Conservation (phyloP, 2,329 filamentous ascomycete genomes). For the Teratosphaeria destructans region DNA sequence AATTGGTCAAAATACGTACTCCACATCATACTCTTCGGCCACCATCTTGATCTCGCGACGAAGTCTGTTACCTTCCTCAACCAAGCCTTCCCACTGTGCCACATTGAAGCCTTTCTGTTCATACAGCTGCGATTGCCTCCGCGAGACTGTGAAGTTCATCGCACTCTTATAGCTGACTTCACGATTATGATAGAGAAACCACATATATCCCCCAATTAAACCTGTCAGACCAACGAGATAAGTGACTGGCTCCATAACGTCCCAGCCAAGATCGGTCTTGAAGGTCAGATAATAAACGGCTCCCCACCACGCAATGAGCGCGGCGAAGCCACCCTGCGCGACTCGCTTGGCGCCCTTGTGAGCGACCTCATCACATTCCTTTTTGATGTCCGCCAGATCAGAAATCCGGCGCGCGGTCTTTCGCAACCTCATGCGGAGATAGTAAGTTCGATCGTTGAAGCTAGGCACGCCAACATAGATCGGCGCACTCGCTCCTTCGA, state of each 20-base stretch:
- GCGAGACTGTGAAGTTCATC: constrained; percentile 75
- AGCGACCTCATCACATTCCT: constrained; percentile 68
- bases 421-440: constrained; percentile 65
- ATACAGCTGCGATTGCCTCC: constrained; percentile 68
- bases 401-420: constrained; percentile 61
- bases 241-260: constrained; percentile 81
- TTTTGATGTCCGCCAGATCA: constrained; percentile 61
- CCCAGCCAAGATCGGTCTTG: constrained; percentile 72
- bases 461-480: constrained; percentile 74
- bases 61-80: constrained; percentile 70
- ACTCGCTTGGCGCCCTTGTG: constrained; percentile 68
- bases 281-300: constrained; percentile 27
- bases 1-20: not conserved
- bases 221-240: constrained; percentile 80
- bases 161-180: constrained; percentile 77
- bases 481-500: constrained; percentile 59
- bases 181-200: constrained; percentile 87
- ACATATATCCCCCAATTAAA: constrained; percentile 82
- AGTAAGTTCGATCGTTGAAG: constrained; percentile 85
- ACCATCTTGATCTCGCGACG: constrained; percentile 69
- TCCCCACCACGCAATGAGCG: constrained; percentile 69
- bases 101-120: constrained; percentile 65
- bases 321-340: constrained; percentile 67
- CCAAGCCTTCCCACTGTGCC: constrained; percentile 63
- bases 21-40: not conserved